phyloP scores from a whole-genome alignment of 805 yeast genomes.

The Schizosaccharomyces cryophilus region DNA sequence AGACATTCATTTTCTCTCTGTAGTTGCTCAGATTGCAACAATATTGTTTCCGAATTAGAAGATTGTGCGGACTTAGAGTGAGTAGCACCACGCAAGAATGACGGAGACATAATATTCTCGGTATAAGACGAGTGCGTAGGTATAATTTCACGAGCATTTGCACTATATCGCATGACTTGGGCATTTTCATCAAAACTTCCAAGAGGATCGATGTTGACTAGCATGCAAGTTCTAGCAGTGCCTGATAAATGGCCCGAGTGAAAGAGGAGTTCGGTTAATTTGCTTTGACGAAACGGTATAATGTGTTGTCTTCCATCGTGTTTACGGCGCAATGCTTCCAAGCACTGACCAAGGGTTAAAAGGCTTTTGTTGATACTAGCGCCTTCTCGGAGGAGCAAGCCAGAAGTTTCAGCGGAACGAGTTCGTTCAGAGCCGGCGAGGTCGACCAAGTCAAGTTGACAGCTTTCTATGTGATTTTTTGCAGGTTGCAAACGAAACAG shows the following conservation, averaged over 20 bases:
- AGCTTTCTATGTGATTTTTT: neutral
- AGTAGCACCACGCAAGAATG: neutral
- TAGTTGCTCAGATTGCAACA: neutral
- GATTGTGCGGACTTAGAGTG: neutral
- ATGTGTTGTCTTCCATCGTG: neutral
- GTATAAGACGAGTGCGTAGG: neutral
- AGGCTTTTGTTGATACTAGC: slow-evolving; percentile 70
- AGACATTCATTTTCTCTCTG: neutral
- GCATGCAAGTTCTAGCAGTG: neutral
- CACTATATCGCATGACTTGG: neutral
- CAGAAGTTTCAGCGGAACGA: slow-evolving; percentile 32
- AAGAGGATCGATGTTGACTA: neutral
- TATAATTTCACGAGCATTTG: neutral
- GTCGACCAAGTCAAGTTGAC: slow-evolving; percentile 38
- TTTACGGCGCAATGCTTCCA: slow-evolving; percentile 11
- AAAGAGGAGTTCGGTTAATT: neutral
- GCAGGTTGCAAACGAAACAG: neutral
- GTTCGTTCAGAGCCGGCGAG: slow-evolving; percentile 66
- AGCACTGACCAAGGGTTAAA: slow-evolving; percentile 36
- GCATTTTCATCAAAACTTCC: neutral
- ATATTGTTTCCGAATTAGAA: neutral
- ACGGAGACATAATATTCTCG: too few species aligned
- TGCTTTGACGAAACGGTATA: neutral
- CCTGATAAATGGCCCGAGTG: neutral
- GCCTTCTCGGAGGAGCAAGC: slow-evolving; percentile 29